These are phyloP conservation scores for Tremellales sp. DNA, from an alignment of 1,284 basidiomycete species.

Conservation along the genomic window DNA sequence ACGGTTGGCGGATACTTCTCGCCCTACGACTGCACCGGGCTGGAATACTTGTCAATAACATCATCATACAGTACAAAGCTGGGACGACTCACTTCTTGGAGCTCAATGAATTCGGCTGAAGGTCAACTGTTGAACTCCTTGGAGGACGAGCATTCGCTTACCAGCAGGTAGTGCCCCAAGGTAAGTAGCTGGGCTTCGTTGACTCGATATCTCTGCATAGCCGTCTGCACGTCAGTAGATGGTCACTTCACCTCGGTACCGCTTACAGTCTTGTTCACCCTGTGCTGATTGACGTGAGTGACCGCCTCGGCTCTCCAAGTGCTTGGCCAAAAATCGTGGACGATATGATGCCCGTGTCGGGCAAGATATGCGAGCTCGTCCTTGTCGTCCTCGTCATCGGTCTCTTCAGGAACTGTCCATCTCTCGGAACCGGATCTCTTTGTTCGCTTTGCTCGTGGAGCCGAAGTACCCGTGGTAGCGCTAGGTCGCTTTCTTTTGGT, in stretches of 20 bases:
- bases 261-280: slow-evolving; percentile 23
- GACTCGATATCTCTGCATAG: slow-evolving; percentile 20
- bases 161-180: slow-evolving; percentile 21
- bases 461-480: too few relatives aligned
- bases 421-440: too few relatives aligned
- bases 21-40: neutral
- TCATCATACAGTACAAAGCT: neutral
- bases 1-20: neutral
- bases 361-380: slow-evolving; percentile 5
- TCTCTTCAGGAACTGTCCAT: slow-evolving; percentile 16
- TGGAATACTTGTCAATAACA: neutral
- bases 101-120: slow-evolving; percentile 18
- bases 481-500: too few relatives aligned
- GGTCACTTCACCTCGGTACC: neutral
- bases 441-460: too few relatives aligned
- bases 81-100: slow-evolving; percentile 15
- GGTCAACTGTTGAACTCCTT: neutral
- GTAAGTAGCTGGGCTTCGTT: slow-evolving; percentile 23
- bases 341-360: neutral
- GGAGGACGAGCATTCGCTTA: slow-evolving; percentile 11
- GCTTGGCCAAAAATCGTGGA: slow-evolving; percentile 21
- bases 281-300: slow-evolving; percentile 1
- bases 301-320: slow-evolving; percentile 7
- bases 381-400: slow-evolving; percentile 10
- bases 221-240: slow-evolving; percentile 14